Base-by-base conservation (phyloP, 176 grass and related monocot species). In the Hsuehochloa calcarea region DNA sequence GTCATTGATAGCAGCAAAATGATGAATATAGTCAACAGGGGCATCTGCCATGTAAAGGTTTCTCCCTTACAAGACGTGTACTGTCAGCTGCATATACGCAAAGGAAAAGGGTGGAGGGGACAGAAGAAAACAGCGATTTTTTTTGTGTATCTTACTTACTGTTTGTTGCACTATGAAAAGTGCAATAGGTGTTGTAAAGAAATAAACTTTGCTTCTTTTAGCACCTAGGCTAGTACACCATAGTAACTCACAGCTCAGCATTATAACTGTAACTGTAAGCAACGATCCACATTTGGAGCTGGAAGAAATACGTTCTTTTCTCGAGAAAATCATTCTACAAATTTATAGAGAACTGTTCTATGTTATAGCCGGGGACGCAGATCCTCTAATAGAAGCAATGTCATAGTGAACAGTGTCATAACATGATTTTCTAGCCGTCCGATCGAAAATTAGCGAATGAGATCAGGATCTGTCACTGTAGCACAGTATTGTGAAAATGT, bases 1-100 rank as follows among this genome's bases (percentile, higher is more conserved):
- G 89, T 88, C 81, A 52, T 56, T 88, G 77, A 85, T 91, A 91
- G 85, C 89, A 60, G 51, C 63, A 55, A 64, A 80, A 67, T 80
- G 80, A 90, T 84, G 62, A 75, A 90, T 81, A 77, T 87, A 80
- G 61, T 84, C 23, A 16, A 37, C 16, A 5, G 10, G 10, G 70
- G 63, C 81, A 71, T 76, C 44, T 70, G 15, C 54, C 14, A 69
- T 79, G 82, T 70, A 68, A 45, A 80, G 35, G 43, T 84, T 83
- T 87, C 25, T 52, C 80, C 75, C 68, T 84, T 54, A 60, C 43
- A 29, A 56, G 62, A 38, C 58, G 85, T 63, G 75, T 70, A 87
- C 63, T 87, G 8, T 41, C 60, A 70, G 26, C 68, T 35, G 14
- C 47, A 83, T 65, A 83, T 58, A 78, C 63, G 10, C 82, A 67